Percentiles rank a stretch among this genome's conserved stretches.
Conservation (phyloP, 2,329 filamentous ascomycete genomes). For the Ampelomyces quisqualis region DNA sequence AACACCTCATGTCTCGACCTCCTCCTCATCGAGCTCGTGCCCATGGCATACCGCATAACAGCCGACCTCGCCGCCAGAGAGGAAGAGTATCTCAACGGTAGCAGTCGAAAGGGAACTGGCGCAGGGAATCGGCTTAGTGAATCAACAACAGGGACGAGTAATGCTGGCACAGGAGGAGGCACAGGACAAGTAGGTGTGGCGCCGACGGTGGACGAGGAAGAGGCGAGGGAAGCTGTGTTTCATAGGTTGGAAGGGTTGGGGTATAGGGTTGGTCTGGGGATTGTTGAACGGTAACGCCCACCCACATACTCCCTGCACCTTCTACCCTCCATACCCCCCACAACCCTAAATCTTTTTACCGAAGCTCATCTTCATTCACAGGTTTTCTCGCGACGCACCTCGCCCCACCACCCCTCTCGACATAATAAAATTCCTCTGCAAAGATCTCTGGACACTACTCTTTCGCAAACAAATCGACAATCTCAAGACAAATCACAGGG, state of each 20-base stretch:
- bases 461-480: constrained; percentile 99
- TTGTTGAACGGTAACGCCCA: constrained; percentile 75
- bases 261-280: constrained; percentile 87
- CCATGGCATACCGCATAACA: constrained; percentile 84
- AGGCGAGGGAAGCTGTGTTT: constrained; percentile 80
- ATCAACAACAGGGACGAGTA: too few species aligned
- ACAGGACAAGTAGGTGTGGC: constrained; percentile 21
- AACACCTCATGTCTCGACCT: constrained; percentile 88
- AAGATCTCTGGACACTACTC: constrained; percentile 92
- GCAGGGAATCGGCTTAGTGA: constrained; percentile 16
- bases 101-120: constrained; percentile 11
- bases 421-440: constrained; percentile 97
- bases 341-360: background rate
- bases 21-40: constrained; percentile 93
- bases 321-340: background rate
- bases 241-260: constrained; percentile 80
- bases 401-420: constrained; percentile 91
- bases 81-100: constrained; percentile 41
- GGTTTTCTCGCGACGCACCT: constrained; percentile 79
- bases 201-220: constrained; percentile 66
- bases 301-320: background rate
- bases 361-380: constrained; percentile 36
- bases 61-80: constrained; percentile 64
- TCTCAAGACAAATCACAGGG: constrained; percentile 94
- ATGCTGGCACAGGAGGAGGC: constrained; percentile 26